Conservation (phyloP, 768 basidiomycete species). For the Cubamyces lactineus region DNA sequence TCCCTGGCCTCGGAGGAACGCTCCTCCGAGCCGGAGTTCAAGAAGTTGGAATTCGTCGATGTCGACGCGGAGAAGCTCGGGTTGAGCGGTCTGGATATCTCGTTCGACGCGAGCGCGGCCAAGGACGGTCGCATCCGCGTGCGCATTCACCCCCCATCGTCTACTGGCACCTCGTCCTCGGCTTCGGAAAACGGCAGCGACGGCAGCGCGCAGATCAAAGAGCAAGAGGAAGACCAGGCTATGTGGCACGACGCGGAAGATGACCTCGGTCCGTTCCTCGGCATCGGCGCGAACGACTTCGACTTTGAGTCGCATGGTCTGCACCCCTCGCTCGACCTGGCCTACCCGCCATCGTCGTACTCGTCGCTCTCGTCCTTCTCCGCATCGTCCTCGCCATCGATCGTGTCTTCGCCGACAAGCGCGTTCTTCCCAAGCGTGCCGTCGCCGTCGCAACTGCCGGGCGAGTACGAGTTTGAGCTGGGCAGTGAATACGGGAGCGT, state of each 20-base stretch:
- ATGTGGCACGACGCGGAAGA: slow-evolving; percentile 39
- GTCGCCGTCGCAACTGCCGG: slow-evolving; percentile 17
- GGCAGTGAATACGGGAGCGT: slow-evolving; percentile 25
- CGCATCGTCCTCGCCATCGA: slow-evolving; percentile 14
- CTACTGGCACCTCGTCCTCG: slow-evolving; percentile 42
- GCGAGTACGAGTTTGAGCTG: slow-evolving; percentile 25
- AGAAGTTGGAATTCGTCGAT: slow-evolving; percentile 64
- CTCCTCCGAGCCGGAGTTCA: slow-evolving; percentile 43
- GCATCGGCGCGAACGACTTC: slow-evolving; percentile 43
- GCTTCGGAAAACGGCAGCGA: slow-evolving; percentile 37
- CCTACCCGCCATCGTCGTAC: slow-evolving; percentile 8
- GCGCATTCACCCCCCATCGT: slow-evolving; percentile 59
- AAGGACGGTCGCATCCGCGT: slow-evolving; percentile 76
- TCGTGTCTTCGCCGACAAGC: slow-evolving; percentile 16
- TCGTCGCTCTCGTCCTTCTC: slow-evolving; percentile 2
- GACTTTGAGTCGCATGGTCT: slow-evolving; percentile 16
- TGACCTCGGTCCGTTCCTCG: slow-evolving; percentile 59
- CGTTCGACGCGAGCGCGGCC: slow-evolving; percentile 66
- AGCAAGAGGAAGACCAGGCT: slow-evolving; percentile 32
- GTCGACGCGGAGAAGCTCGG: slow-evolving; percentile 51
- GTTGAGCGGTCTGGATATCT: slow-evolving; percentile 62
- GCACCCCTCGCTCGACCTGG: slow-evolving; percentile 3
- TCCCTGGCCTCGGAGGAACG: slow-evolving; percentile 30
- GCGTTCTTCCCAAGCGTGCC: slow-evolving; percentile 21
- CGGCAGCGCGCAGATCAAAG: slow-evolving; percentile 29